phyloP scores from a whole-genome alignment of 2,329 filamentous ascomycete genomes.

The Calonectria hawksworthii region DNA sequence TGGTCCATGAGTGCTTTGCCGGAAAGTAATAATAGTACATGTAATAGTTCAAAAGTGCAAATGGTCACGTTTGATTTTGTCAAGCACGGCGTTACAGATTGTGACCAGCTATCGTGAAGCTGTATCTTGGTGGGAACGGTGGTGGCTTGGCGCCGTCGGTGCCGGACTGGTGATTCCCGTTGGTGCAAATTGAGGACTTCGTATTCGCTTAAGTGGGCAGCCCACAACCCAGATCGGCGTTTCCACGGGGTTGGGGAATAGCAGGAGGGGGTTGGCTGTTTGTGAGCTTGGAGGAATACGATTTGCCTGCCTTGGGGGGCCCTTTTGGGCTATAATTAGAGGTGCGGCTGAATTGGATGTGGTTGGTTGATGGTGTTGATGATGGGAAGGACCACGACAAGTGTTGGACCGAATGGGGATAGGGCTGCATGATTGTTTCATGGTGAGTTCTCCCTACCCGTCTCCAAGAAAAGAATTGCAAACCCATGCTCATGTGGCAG shows the following conservation, averaged over 20 bases:
- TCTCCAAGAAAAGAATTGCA: background rate
- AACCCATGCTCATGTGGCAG: background rate
- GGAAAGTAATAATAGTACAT: slow-evolving; percentile 32
- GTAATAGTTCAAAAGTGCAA: background rate
- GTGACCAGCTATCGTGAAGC: background rate
- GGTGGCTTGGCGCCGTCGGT: slow-evolving; percentile 25
- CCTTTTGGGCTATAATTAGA: background rate
- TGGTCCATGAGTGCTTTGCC: slow-evolving; percentile 20
- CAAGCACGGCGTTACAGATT: background rate
- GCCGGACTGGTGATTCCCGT: slow-evolving; percentile 16
- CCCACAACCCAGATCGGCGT: slow-evolving; percentile 18
- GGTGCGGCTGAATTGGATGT: background rate
- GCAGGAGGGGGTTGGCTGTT: background rate
- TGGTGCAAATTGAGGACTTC: slow-evolving; percentile 27
- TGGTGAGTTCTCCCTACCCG: background rate
- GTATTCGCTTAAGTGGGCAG: slow-evolving; percentile 29
- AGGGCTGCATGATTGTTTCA: background rate
- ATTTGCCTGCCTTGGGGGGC: background rate
- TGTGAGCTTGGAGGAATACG: background rate
- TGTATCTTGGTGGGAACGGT: slow-evolving; percentile 2
- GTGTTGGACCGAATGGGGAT: background rate
- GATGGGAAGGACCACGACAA: background rate
- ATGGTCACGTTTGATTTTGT: background rate
- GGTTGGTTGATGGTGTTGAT: slow-evolving; percentile 8
- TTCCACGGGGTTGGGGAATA: slow-evolving; percentile 7